Conservation (phyloP, 805 yeast genomes). For the Lipomyces orientalis region DNA sequence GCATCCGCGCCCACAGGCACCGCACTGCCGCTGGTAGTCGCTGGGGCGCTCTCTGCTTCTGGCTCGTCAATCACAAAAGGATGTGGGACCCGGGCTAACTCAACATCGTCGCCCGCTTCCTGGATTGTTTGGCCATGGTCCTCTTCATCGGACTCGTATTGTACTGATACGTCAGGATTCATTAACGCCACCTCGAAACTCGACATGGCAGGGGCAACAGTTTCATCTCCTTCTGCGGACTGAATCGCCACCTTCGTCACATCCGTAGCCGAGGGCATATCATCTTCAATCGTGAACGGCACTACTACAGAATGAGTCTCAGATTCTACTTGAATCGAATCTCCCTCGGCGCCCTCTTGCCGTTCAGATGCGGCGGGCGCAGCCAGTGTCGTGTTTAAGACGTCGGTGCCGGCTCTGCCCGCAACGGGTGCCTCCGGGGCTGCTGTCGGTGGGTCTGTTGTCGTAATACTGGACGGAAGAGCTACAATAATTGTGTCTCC, state of each 20-base stretch:
- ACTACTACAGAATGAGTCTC: slow-evolving; percentile 9
- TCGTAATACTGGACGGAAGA: neutral
- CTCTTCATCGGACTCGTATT: slow-evolving; percentile 27
- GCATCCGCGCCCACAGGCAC: neutral
- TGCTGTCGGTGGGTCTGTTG: neutral
- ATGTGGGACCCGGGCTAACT: neutral
- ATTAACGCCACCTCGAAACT: slow-evolving; percentile 21
- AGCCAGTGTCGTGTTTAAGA: neutral
- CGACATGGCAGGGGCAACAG: neutral
- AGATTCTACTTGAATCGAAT: slow-evolving; percentile 1
- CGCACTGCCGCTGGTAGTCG: neutral
- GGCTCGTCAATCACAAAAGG: slow-evolving; percentile 23
- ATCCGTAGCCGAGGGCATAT: slow-evolving; percentile 3
- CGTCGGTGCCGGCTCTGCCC: neutral
- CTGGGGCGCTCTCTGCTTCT: slow-evolving; percentile 8
- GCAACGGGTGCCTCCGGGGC: neutral
- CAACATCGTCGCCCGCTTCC: slow-evolving; percentile 6
- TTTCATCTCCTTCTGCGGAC: neutral
- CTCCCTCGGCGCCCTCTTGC: neutral
- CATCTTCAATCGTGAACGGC: neutral
- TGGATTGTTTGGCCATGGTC: neutral
- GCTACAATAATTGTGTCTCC: slow-evolving; percentile 1
- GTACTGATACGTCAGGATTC: slow-evolving; percentile 22
- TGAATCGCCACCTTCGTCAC: neutral
- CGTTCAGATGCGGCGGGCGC: neutral